A percentile compares a stretch with the other conserved stretches of the same genome.
Evolutionary conservation across 257 asterid species (phyloP).

Genomic region (Misopates orontium): DNA sequence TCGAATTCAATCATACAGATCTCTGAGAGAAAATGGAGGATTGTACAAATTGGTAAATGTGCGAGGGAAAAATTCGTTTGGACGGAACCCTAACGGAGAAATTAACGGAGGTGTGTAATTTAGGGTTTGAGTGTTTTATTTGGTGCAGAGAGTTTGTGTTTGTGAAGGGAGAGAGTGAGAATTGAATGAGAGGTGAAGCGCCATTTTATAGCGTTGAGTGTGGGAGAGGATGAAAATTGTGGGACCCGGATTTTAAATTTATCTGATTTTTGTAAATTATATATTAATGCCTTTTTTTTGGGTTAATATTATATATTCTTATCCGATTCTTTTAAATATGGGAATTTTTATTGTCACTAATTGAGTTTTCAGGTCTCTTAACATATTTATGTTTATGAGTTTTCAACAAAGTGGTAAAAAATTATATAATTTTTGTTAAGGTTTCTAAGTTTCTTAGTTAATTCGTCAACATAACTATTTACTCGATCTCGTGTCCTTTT

Average conservation of each 20-base stretch:
- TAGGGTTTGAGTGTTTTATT: slow-evolving; percentile 30
- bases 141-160: slow-evolving; percentile 21
- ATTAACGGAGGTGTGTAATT: slow-evolving; percentile 1
- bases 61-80: too few relatives aligned
- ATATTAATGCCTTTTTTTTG: too few relatives aligned
- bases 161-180: slow-evolving; percentile 56
- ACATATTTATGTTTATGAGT: too few relatives aligned
- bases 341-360: too few relatives aligned
- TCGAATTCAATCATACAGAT: slow-evolving; percentile 69
- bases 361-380: too few relatives aligned
- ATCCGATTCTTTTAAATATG: too few relatives aligned
- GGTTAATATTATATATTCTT: too few relatives aligned
- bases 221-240: slow-evolving; percentile 23
- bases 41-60: background rate
- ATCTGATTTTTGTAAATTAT: background rate
- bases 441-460: too few relatives aligned
- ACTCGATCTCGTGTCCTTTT: too few relatives aligned
- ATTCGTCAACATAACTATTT: too few relatives aligned
- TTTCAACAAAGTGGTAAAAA: too few relatives aligned
- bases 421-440: too few relatives aligned
- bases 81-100: slow-evolving; percentile 50
- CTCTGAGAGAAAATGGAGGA: background rate
- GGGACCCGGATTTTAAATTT: slow-evolving; percentile 25
- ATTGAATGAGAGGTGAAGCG: slow-evolving; percentile 54
- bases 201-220: slow-evolving; percentile 46